Evolutionary conservation across 371 early-diverging fungal species (phyloP).

Genomic region (Mortierella sp.): DNA sequence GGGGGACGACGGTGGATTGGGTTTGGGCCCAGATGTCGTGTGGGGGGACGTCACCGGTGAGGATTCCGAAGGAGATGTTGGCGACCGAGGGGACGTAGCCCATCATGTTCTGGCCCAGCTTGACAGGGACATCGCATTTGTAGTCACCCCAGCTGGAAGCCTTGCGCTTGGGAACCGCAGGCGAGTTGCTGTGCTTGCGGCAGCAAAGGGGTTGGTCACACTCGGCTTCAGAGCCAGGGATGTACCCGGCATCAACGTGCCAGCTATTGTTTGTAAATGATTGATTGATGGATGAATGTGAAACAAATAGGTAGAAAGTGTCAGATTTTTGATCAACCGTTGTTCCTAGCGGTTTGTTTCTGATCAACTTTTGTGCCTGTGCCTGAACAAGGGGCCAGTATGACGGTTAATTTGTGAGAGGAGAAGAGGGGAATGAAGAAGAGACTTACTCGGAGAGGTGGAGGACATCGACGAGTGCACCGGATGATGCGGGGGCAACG

Average conservation of each 20-base stretch:
- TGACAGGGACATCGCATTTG: slow-evolving; percentile 64
- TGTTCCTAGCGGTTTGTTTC: too few relatives aligned
- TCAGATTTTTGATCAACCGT: not conserved
- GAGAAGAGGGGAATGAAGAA: not conserved
- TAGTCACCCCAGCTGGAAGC: slow-evolving; percentile 60
- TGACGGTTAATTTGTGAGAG: not conserved
- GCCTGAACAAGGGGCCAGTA: too few relatives aligned
- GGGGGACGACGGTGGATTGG: slow-evolving; percentile 43
- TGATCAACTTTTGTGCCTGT: too few relatives aligned
- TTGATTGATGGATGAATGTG: not conserved
- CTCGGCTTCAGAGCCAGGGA: slow-evolving; percentile 64
- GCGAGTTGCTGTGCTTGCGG: slow-evolving; percentile 53
- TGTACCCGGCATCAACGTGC: slow-evolving; percentile 72
- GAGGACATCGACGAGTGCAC: slow-evolving; percentile 62
- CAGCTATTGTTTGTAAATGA: slow-evolving; percentile 48
- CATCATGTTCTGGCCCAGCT: slow-evolving; percentile 63
- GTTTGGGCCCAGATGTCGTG: slow-evolving; percentile 69
- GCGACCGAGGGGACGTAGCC: slow-evolving; percentile 59
- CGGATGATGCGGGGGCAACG: slow-evolving; percentile 42
- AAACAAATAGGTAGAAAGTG: not conserved
- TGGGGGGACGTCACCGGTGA: slow-evolving; percentile 74
- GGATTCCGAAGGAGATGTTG: slow-evolving; percentile 62
- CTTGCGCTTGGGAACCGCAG: slow-evolving; percentile 15
- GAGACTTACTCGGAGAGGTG: slow-evolving; percentile 68
- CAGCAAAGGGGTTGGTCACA: slow-evolving; percentile 73